Conservation (phyloP, 306 rosid species). For the Vigna unguiculata region DNA sequence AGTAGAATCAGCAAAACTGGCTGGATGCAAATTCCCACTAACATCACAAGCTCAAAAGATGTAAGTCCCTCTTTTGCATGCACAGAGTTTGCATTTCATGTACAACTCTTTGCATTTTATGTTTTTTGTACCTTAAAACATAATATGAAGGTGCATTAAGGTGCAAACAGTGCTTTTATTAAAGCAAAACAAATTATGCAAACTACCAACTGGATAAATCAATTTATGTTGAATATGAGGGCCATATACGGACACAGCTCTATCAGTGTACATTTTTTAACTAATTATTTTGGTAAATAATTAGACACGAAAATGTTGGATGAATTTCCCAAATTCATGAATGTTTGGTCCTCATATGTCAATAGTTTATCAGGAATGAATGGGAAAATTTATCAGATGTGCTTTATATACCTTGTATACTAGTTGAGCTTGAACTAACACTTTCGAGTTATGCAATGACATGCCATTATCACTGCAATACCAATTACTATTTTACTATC, state of each 20-base stretch:
- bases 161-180: not conserved
- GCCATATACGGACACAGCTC: not conserved
- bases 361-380: not conserved
- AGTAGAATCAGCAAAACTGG: slow-evolving; percentile 72
- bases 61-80: slow-evolving; percentile 54
- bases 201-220: not conserved
- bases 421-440: not conserved
- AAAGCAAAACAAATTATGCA: not conserved
- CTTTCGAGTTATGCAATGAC: not conserved
- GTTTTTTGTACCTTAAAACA: slow-evolving; percentile 7
- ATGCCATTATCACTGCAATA: not conserved
- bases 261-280: not conserved
- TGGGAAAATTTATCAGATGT: not conserved
- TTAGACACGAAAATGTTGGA: not conserved
- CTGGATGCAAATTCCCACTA: slow-evolving; percentile 69
- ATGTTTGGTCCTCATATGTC: not conserved
- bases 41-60: slow-evolving; percentile 76
- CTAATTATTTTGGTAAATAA: not conserved
- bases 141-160: not conserved
- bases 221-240: not conserved
- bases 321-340: slow-evolving; percentile 1
- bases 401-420: not conserved
- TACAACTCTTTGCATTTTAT: slow-evolving; percentile 12
- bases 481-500: not conserved
- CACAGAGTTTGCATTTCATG: slow-evolving; percentile 1